These are phyloP conservation scores for Thalassiosira profunda DNA, from an alignment of 108 stramenopile species.

Conservation along the genomic window DNA sequence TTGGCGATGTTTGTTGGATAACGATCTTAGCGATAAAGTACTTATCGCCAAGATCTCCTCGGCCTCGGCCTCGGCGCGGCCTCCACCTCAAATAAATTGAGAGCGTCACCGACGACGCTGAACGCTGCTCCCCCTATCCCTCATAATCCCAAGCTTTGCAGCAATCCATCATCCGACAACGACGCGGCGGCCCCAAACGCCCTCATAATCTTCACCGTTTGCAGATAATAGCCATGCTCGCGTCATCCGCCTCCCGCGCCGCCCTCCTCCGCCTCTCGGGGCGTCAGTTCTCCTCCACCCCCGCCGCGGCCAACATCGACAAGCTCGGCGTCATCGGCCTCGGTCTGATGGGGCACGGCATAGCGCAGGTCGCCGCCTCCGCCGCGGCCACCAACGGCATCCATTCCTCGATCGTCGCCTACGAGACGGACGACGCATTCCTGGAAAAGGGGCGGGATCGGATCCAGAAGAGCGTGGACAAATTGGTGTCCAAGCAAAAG, in stretches of 20 bases:
- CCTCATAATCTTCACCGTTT: too few relatives aligned
- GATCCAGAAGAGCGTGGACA: constrained; percentile 72
- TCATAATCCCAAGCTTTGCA: too few relatives aligned
- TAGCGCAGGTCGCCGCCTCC: constrained; percentile 73
- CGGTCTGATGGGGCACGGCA: constrained; percentile 97
- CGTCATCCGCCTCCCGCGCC: background rate
- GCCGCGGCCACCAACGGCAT: constrained; percentile 78
- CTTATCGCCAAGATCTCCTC: too few relatives aligned
- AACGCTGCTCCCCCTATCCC: too few relatives aligned
- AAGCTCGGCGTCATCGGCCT: constrained; percentile 4
- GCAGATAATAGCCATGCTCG: too few relatives aligned
- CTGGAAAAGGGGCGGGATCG: constrained; percentile 76
- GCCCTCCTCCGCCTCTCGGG: background rate
- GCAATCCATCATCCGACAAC: too few relatives aligned
- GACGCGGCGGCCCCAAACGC: too few relatives aligned
- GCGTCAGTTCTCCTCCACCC: constrained; percentile 3
- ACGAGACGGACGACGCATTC: constrained; percentile 75
- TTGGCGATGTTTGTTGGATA: too few relatives aligned
- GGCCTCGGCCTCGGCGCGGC: too few relatives aligned
- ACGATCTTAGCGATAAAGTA: too few relatives aligned
- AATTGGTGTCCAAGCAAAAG: constrained; percentile 87
- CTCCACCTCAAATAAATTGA: too few relatives aligned
- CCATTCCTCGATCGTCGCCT: constrained; percentile 86
- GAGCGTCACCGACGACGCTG: too few relatives aligned
- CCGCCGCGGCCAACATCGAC: constrained; percentile 2